Evolutionary conservation across 192 early-diverging fungal genomes (phyloP), one percentile per base, ranked within the genome.

Genomic region (Coemansia sp.): DNA sequence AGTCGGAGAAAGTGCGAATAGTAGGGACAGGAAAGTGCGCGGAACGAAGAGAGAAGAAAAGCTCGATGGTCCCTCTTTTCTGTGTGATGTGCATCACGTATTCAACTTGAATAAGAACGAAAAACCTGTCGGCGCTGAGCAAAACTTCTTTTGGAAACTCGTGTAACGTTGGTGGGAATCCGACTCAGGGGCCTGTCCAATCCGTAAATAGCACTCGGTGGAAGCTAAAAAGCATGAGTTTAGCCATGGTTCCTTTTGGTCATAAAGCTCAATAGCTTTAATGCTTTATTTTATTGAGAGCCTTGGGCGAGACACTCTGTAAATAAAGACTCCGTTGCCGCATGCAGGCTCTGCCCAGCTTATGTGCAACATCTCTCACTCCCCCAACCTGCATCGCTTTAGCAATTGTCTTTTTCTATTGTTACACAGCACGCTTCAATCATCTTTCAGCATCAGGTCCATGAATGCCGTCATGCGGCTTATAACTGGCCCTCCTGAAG

Each of bases 41-140:
- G n/a, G 52, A 45, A 43, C 38, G 39, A 64, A 45, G 52, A 43
- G 53, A 53, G 62, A 64, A 64, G 62, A 41, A 56, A 56, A 23
- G 52, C 41, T 11, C 17, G 23, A 17, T 21, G n/a, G 15, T 19
- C 47, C 47, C 47, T 49, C 19, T 49, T 49, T 17, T 17, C 17
- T 21, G 19, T 17, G n/a, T 4, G n/a, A 17, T 17, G 47, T 19
- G 47, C 47, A 49, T 49, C 47, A 49, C 47, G 47, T 7, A 49
- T 49, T 19, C 47, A 49, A n/a, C 5, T 21, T 19, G 6, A 49
- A 49, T 32, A 7, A 27, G 29, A 32, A 32, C 5, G 29, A 43
- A 43, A 43, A 43, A 43, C 14, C 41, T n/a, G 41, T 43, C 2
- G 11, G 14, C 41, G 41, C 41, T 3, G 41, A 11, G 41, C 32